Percentiles rank a stretch among this genome's conserved stretches.
Conservation (phyloP, 2,329 filamentous ascomycete genomes). For the Cordyceps fumosorosea region DNA sequence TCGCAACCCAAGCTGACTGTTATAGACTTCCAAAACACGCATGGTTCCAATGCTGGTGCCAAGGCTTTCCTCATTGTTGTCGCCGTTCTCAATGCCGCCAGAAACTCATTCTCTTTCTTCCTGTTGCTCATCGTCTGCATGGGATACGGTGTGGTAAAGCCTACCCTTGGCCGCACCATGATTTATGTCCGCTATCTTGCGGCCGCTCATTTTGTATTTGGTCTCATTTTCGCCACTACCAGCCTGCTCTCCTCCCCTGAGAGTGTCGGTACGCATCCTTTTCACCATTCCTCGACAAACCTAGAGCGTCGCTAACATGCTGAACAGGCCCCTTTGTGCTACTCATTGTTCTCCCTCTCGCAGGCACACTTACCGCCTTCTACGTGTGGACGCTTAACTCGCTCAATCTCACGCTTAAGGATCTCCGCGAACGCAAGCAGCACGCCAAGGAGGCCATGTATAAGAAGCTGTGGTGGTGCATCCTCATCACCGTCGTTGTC, state of each 20-base stretch:
- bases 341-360: slow-evolving; percentile 86
- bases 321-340: slow-evolving; percentile 72
- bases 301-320: slow-evolving; percentile 15
- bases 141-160: slow-evolving; percentile 98
- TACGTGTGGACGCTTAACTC: slow-evolving; percentile 99
- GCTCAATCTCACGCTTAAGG: slow-evolving; percentile 89
- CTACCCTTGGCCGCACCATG: slow-evolving; percentile 87
- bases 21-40: slow-evolving; percentile 81
- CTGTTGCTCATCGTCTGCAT: slow-evolving; percentile 96
- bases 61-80: slow-evolving; percentile 86
- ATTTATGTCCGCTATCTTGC: slow-evolving; percentile 86
- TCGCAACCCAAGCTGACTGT: slow-evolving; percentile 28
- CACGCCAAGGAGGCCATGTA: slow-evolving; percentile 93
- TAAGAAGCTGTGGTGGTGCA: slow-evolving; percentile 97
- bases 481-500: slow-evolving; percentile 82
- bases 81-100: slow-evolving; percentile 84
- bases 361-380: slow-evolving; percentile 87
- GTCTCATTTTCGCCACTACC: slow-evolving; percentile 84
- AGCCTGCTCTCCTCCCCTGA: slow-evolving; percentile 86
- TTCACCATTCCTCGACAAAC: neutral
- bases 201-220: slow-evolving; percentile 89
- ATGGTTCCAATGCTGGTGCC: slow-evolving; percentile 70
- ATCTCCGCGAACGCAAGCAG: slow-evolving; percentile 90
- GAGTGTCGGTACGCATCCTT: slow-evolving; percentile 53
- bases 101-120: slow-evolving; percentile 98